Evolutionary conservation across 148 eudicot species (phyloP), one percentile per base, ranked within the genome.

Genomic region (Rhododendron griersonianum): DNA sequence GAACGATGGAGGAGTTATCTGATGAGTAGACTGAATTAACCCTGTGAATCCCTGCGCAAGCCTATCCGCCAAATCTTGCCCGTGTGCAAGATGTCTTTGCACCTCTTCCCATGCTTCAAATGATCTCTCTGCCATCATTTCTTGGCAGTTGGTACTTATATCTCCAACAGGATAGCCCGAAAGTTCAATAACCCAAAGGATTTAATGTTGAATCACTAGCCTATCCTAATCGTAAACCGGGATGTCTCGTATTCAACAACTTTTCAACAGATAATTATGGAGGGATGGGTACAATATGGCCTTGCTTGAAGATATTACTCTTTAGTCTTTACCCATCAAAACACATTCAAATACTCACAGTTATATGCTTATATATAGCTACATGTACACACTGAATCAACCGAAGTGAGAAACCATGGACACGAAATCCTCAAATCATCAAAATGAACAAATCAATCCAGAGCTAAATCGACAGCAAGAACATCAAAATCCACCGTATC

Each of bases 81-180:
- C 96, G 33, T 97, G 74, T n/a, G 74, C 74, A 67, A 67, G 74
- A 67, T 67, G 99, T 35, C 98, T 89, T 88, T 97, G 99, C 86
- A 97, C 96, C 94, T 95, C 99, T 87, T 97, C 99, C 99, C 99
- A 97, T 35, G 99, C 95, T 85, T 97, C 98, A 83, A 97, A 90
- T 14, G 98, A 93, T 87, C 99, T 93, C 93, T 95, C 98, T 33
- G 93, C 92, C 45, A 98, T 95, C 95, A 94, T 93, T 86, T 84
- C 48, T 4, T 71, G 57, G 16, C 41, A 10, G 23, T 77, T 37
- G n/a, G 57, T 23, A 51, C 86, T 33, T 74, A 16, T 45, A 21
- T 55, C 23, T 39, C 77, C 41, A 30, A 10, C 16, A 11, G 74
- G 18, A 71, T 14, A 71, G 19, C 76, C 41, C 76, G 2, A 71